phyloP scores from a whole-genome alignment of 768 basidiomycete genomes.

The Royoungia palumana region DNA sequence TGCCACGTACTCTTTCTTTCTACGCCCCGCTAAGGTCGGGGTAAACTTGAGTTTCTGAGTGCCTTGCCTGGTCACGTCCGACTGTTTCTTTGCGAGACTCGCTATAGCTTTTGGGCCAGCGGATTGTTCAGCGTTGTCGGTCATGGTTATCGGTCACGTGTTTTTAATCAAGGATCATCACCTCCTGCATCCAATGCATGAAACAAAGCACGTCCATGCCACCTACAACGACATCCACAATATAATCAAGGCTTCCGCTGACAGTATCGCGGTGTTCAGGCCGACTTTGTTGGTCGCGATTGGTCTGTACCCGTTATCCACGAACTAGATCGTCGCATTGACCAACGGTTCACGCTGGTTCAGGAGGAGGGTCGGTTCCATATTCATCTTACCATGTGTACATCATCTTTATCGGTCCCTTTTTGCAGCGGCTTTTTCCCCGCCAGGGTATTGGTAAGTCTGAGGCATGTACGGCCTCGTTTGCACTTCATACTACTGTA shows the following conservation, averaged over 20 bases:
- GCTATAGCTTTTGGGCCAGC: constrained; percentile 60
- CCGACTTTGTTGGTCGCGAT: constrained; percentile 87
- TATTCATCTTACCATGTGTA: constrained; percentile 10
- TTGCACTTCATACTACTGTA: not conserved
- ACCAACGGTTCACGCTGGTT: constrained; percentile 1
- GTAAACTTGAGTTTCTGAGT: constrained; percentile 78
- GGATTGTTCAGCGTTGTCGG: constrained; percentile 17
- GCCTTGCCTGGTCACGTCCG: constrained; percentile 71
- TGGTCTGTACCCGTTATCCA: constrained; percentile 42
- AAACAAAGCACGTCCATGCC: constrained; percentile 59
- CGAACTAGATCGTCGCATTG: not conserved
- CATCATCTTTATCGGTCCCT: constrained; percentile 12
- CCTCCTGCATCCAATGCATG: constrained; percentile 24
- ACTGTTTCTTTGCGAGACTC: constrained; percentile 67
- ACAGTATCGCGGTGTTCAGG: constrained; percentile 76
- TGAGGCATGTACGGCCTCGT: not conserved
- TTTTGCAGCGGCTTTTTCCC: constrained; percentile 85
- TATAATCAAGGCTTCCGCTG: constrained; percentile 65
- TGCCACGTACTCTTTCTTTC: constrained; percentile 73
- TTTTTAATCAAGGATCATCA: no score
- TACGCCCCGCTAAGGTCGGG: constrained; percentile 68
- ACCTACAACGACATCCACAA: constrained; percentile 96
- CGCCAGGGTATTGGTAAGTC: constrained; percentile 76
- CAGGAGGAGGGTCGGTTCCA: constrained; percentile 76
- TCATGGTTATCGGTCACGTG: constrained; percentile 24